Evolutionary conservation across 192 early-diverging fungal genomes (phyloP), one percentile per base, ranked within the genome.

Genomic region (Coemansia umbellata): DNA sequence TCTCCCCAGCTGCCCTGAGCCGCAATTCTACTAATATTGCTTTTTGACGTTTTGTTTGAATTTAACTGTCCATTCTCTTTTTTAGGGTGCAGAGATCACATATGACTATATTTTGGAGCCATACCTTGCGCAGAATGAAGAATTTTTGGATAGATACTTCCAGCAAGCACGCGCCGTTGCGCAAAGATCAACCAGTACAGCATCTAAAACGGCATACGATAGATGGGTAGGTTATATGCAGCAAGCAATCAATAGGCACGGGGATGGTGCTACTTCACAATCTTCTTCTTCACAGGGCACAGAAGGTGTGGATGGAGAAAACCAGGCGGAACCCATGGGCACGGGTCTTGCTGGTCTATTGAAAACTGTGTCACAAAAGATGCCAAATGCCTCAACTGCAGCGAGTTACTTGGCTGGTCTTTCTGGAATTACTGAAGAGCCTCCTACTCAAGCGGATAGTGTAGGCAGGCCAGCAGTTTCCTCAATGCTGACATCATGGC

Each of bases 31-130:
- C 23, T 45, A 26, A 26, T 15, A 26, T 23, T 45, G 43, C 8
- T 26, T 22, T 45, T 13, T 5, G 21, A 0, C 2, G 8, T 43
- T 15, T 39, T 39, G 5, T n/a, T n/a, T n/a, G n/a, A n/a, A n/a
- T n/a, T n/a, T n/a, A n/a, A n/a, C n/a, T n/a, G n/a, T n/a, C n/a
- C 37, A 39, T 4, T 39, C 6, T 53, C 8, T 35, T 47, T 7
- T 51, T 11, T 74, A 76, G 73, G 74, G 74, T 4, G 68, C 74
- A 2, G 69, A 63, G 9, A 36, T 78, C 30, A 63, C 71, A 45
- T 78, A 78, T 50, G 63, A 78, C 37, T 40, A 58, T n/a, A 31
- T 78, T n/a, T 55, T 78, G 37, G 68, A 78, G 56, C 74, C 74
- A 44, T 71, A 63, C 24, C 49, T 78, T 31, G 51, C 63, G 17